Percentiles rank a stretch among this genome's conserved stretches.
Evolutionary conservation across 192 early-diverging fungal genomes (phyloP).

Genomic region (Geranomyces variabilis): DNA sequence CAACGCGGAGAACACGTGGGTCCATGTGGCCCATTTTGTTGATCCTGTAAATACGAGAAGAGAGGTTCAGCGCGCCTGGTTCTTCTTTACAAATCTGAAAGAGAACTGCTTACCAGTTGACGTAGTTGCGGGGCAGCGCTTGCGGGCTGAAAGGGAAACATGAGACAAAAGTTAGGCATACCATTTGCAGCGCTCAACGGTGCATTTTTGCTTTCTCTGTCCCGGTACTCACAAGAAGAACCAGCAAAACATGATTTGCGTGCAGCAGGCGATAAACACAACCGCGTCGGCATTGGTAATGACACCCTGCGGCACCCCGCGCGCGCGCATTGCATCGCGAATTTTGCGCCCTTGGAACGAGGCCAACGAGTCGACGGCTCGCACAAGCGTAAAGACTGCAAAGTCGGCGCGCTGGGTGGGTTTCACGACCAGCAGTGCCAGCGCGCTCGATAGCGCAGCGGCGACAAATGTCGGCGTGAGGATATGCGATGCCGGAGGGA

Average conservation of each 20-base stretch:
- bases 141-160: conserved; percentile 11
- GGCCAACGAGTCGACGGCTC: conserved; percentile 42
- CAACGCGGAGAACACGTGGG: conserved; percentile 51
- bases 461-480: conserved; percentile 22
- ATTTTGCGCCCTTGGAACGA: conserved; percentile 45
- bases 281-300: conserved; percentile 50
- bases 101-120: conserved; percentile 42
- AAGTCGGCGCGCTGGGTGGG: conserved; percentile 41
- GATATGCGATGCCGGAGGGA: conserved; percentile 5
- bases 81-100: background rate
- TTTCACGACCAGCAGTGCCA: conserved; percentile 22
- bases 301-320: conserved; percentile 49
- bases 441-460: conserved; percentile 8
- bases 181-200: no score
- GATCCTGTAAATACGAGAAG: conserved; percentile 39
- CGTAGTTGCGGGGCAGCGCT: conserved; percentile 58
- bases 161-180: no score
- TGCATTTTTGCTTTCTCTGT: background rate
- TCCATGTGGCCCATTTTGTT: conserved; percentile 61
- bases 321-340: conserved; percentile 38
- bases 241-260: conserved; percentile 69
- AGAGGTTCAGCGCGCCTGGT: background rate
- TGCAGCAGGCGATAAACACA: conserved; percentile 56
- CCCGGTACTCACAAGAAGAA: conserved; percentile 51
- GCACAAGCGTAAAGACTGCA: conserved; percentile 60